These are phyloP conservation scores for Stygiomarasmius scandens DNA, from an alignment of 1,284 basidiomycete species.

Conservation along the genomic window DNA sequence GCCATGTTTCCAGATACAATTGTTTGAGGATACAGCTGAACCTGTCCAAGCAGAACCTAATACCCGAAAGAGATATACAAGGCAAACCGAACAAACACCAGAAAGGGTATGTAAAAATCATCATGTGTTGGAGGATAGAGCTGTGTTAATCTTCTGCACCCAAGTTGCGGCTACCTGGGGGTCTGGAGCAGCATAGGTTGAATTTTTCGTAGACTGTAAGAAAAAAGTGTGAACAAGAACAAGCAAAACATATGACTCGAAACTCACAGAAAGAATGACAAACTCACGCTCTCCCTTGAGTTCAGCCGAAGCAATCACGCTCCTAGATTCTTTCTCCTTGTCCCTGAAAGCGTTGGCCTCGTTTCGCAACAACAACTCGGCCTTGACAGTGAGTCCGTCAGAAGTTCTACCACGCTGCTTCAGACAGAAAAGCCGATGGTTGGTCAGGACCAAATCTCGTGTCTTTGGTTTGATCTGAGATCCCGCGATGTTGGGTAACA, in stretches of 20 bases:
- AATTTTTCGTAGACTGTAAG: constrained; percentile 53
- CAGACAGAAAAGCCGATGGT: constrained; percentile 55
- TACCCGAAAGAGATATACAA: constrained; percentile 9
- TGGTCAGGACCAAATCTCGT: constrained; percentile 63
- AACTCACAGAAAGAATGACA: constrained; percentile 61
- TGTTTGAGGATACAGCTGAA: too few relatives aligned
- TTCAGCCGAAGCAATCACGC: constrained; percentile 50
- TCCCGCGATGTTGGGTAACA: constrained; percentile 55
- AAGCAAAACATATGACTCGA: constrained; percentile 6
- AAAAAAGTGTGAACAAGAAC: constrained; percentile 2
- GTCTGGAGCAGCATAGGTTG: constrained; percentile 51
- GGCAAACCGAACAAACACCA: too few relatives aligned
- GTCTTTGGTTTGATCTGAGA: constrained; percentile 53
- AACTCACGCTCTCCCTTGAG: constrained; percentile 62
- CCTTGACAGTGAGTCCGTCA: constrained; percentile 45
- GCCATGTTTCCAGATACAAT: too few relatives aligned
- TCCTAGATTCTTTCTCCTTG: constrained; percentile 30
- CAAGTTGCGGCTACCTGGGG: constrained; percentile 43
- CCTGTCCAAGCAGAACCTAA: background rate
- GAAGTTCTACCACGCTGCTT: constrained; percentile 47
- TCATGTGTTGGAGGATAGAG: constrained; percentile 19
- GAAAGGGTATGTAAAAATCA: background rate
- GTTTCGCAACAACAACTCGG: constrained; percentile 45
- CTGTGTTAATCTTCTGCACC: constrained; percentile 54
- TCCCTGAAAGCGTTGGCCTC: constrained; percentile 37